Evolutionary conservation across 2,329 filamentous ascomycete genomes (phyloP), one percentile per base, ranked within the genome.

Genomic region (Paradendryphiella salina): DNA sequence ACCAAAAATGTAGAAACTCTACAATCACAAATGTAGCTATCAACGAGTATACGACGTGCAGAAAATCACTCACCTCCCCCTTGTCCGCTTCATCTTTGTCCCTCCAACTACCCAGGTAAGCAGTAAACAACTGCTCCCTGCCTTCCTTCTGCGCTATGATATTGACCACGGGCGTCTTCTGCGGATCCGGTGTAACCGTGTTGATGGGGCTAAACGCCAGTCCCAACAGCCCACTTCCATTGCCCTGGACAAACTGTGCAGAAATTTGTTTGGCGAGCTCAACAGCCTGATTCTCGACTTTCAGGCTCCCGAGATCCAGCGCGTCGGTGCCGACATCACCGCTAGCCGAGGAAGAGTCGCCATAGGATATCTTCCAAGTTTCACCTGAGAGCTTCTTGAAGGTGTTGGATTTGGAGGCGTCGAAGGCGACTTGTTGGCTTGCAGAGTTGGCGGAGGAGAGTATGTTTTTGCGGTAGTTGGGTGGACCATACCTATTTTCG

Each of bases 241-340:
- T 70, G 23, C 71, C 69, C 61, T 84, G 77, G 14, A 38, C 53
- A 68, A 85, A 85, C 35, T 77, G 65, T 2, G 66, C 45, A 9
- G 83, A 85, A 29, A 88, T 79, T 4, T 76, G 73, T 4, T 76
- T 75, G 8, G 86, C 86, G 15, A 84, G 79, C 67, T 88, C 82
- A 5, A 89, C 80, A 3, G 84, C 83, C 70, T 89, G 86, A 4
- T 69, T 65, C 5, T 77, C 76, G 26, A 85, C 82, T 14, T 75
- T 80, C 3, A 85, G 79, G 17, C 75, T 75, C 34, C 85, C 85
- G 5, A 89, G 76, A 17, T 74, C 73, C 18, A 88, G 83, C 20
- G 74, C 80, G 67, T 89, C 86, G 13, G 76, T 79, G 67, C 85
- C 87, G 32, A 89, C 85, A 37, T 79, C 77, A 17, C 86, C 86